These are phyloP conservation scores for Fusarium chaquense DNA, from an alignment of 2,329 filamentous ascomycete genomes.

Conservation along the genomic window DNA sequence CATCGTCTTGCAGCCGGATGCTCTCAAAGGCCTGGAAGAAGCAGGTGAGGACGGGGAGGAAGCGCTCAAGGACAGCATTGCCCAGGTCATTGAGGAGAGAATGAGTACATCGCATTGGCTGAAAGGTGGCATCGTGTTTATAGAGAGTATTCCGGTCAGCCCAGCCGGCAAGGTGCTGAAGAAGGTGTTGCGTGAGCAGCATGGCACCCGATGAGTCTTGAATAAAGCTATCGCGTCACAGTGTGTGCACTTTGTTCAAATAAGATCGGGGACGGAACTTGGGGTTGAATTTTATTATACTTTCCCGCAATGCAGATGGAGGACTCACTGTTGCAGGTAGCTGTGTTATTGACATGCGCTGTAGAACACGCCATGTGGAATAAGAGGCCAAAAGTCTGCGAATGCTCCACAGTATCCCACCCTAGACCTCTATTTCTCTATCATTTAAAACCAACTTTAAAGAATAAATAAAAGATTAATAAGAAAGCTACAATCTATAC, in stretches of 20 bases:
- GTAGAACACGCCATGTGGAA: background rate
- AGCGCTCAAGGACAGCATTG: conserved; percentile 8
- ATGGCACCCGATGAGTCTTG: conserved; percentile 10
- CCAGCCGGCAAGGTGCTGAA: conserved; percentile 12
- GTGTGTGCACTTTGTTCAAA: conserved; percentile 2
- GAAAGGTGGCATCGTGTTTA: conserved; percentile 13
- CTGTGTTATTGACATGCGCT: background rate
- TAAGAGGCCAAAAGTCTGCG: too few relatives aligned
- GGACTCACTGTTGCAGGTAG: background rate
- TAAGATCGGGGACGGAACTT: conserved; percentile 1
- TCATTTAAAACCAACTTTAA: too few relatives aligned
- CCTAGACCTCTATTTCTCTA: too few relatives aligned
- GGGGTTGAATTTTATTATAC: conserved; percentile 1
- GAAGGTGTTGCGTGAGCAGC: conserved; percentile 11
- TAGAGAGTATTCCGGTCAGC: conserved; percentile 10
- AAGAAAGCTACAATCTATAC: too few relatives aligned
- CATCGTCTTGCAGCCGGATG: conserved; percentile 8
- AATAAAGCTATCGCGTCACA: conserved; percentile 7
- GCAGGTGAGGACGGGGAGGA: conserved; percentile 12
- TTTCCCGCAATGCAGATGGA: background rate
- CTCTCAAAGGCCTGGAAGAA: conserved; percentile 13
- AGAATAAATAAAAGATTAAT: too few relatives aligned
- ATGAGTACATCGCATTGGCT: conserved; percentile 15
- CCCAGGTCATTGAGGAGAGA: conserved; percentile 9
- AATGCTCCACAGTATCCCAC: too few relatives aligned